Evolutionary conservation across 2,329 filamentous ascomycete species (phyloP).

Genomic region (Beauveria bassiana): DNA sequence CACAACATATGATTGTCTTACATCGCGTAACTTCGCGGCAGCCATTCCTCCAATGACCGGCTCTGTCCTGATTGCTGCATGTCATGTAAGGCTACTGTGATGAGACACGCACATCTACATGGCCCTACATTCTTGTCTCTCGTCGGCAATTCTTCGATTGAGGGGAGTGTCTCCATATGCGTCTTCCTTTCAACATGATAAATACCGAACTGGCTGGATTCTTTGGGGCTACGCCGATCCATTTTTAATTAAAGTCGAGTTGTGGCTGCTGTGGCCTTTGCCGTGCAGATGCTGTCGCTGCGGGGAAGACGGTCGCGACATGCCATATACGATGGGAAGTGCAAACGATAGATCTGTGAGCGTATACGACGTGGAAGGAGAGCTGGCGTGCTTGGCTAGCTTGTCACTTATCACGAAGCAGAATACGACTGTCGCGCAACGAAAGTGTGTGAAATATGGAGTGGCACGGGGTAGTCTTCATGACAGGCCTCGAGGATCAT

Average conservation of each 20-base stretch:
- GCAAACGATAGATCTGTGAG: not conserved
- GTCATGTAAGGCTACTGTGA: not conserved
- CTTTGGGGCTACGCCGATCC: not conserved
- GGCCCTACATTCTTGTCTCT: not conserved
- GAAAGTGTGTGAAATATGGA: not conserved
- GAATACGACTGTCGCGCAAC: not conserved
- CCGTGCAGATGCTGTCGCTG: not conserved
- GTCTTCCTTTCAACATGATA: not conserved
- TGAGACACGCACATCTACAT: not conserved
- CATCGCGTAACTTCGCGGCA: not conserved
- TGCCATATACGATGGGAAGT: not conserved
- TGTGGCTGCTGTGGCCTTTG: not conserved
- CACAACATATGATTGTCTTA: not conserved
- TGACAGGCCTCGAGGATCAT: not conserved
- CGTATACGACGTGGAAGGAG: not conserved
- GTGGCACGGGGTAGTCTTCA: not conserved
- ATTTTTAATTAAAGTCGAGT: not conserved
- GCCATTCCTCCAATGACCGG: not conserved
- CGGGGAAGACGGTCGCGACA: not conserved
- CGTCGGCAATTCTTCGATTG: not conserved
- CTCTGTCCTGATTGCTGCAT: not conserved
- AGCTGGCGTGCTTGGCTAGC: not conserved
- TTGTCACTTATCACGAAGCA: not conserved
- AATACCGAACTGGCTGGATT: not conserved
- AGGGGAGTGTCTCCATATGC: not conserved